Evolutionary conservation across 2,329 filamentous ascomycete genomes (phyloP).

Genomic region (Leptographium wingfieldii): DNA sequence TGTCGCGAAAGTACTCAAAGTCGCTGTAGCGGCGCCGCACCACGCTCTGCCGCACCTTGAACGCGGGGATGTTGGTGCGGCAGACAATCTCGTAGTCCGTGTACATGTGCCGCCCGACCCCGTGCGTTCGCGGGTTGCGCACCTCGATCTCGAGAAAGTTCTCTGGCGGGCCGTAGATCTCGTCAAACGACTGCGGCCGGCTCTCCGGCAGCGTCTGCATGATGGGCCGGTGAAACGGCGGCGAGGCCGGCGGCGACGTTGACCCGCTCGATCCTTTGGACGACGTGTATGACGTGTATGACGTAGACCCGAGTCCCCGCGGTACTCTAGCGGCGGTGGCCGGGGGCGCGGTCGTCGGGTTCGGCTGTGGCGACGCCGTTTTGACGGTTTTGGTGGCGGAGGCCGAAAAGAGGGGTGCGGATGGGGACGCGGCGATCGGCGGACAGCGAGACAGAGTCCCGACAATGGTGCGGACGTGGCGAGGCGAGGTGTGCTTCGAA

Average conservation of each 20-base stretch:
- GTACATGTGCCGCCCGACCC: constrained; percentile 92
- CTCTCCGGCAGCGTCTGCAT: constrained; percentile 58
- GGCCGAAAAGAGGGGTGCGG: too few species aligned
- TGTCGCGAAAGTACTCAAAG: constrained; percentile 98
- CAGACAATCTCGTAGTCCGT: constrained; percentile 98
- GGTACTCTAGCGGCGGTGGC: too few species aligned
- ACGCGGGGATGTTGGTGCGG: constrained; percentile 96
- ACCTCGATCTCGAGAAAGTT: constrained; percentile 99
- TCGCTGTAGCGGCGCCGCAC: constrained; percentile 93
- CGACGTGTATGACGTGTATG: constrained; percentile 11
- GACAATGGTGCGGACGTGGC: too few species aligned
- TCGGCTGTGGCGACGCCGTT: not conserved
- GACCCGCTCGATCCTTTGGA: not conserved
- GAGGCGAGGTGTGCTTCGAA: too few species aligned
- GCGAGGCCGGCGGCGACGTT: constrained; percentile 17
- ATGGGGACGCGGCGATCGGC: too few species aligned
- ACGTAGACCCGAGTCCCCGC: not conserved
- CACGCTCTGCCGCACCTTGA: constrained; percentile 81
- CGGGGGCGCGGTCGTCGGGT: too few species aligned
- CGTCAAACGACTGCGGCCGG: constrained; percentile 90
- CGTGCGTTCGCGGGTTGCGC: constrained; percentile 84
- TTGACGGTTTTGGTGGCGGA: not conserved
- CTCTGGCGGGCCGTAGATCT: constrained; percentile 96
- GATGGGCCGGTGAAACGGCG: constrained; percentile 11
- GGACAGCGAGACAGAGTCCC: too few species aligned